Evolutionary conservation across 1,284 basidiomycete genomes (phyloP).

Genomic region (Erythrobasidium hasegawianum): DNA sequence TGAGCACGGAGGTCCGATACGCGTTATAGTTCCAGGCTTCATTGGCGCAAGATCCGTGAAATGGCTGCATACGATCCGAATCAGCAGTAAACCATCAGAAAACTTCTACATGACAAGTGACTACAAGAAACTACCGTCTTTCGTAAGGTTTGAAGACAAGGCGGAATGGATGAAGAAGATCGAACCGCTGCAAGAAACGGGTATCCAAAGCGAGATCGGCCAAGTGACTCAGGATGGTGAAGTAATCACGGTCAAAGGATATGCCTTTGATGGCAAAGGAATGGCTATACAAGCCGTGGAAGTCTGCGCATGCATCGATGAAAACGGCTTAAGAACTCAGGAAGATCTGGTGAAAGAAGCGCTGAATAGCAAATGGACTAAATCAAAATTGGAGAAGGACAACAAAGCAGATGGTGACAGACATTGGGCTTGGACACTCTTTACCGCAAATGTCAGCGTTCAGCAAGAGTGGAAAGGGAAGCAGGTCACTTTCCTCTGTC

Average conservation of each 20-base stretch:
- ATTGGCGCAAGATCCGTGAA: slow-evolving; percentile 60
- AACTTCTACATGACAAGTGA: slow-evolving; percentile 38
- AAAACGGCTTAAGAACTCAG: slow-evolving; percentile 7
- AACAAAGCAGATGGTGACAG: slow-evolving; percentile 3
- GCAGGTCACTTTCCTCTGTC: slow-evolving; percentile 31
- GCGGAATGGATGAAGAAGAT: slow-evolving; percentile 33
- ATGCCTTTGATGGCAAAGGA: slow-evolving; percentile 30
- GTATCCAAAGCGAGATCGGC: slow-evolving; percentile 38
- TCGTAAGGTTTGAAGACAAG: slow-evolving; percentile 36
- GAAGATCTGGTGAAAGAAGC: neutral
- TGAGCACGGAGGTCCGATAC: slow-evolving; percentile 58
- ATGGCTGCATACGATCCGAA: slow-evolving; percentile 54
- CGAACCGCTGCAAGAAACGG: slow-evolving; percentile 25
- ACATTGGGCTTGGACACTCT: slow-evolving; percentile 40
- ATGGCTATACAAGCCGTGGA: neutral
- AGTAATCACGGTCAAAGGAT: slow-evolving; percentile 34
- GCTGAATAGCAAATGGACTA: slow-evolving; percentile 2
- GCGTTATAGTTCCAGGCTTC: slow-evolving; percentile 58
- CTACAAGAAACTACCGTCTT: slow-evolving; percentile 40
- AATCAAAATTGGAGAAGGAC: neutral
- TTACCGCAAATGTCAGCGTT: neutral
- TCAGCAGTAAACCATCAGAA: slow-evolving; percentile 11
- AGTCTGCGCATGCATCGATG: slow-evolving; percentile 2
- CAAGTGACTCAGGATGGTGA: neutral
- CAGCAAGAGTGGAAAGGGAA: neutral